phyloP scores from a whole-genome alignment of 1,139 yeast genomes.

The Taphrina wiesneri region DNA sequence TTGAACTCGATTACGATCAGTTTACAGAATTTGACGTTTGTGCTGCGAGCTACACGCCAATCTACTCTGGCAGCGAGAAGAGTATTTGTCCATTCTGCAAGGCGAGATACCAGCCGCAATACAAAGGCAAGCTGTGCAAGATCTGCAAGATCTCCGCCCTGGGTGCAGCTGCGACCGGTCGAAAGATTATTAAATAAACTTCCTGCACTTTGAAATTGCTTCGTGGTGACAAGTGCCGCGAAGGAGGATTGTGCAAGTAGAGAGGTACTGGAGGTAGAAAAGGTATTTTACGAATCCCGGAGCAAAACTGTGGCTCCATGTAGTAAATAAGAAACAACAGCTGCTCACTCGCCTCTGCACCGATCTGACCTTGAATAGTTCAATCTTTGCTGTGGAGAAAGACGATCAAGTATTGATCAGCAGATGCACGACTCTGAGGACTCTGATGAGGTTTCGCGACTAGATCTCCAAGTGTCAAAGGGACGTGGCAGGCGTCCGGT shows the following conservation, averaged over 20 bases:
- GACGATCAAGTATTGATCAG: too few species aligned
- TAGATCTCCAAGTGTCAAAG: neutral
- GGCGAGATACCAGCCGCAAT: conserved; percentile 75
- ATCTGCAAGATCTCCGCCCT: conserved; percentile 75
- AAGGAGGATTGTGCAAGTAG: neutral
- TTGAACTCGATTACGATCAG: conserved; percentile 89
- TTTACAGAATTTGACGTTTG: conserved; percentile 86
- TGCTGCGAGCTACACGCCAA: conserved; percentile 83
- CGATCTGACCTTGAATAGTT: too few species aligned
- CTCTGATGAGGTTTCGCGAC: neutral
- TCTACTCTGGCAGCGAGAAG: conserved; percentile 70
- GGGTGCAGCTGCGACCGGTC: conserved; percentile 95
- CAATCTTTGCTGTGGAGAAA: too few species aligned
- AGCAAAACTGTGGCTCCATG: neutral
- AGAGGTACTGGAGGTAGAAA: neutral
- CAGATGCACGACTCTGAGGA: neutral
- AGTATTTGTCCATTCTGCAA: conserved; percentile 87
- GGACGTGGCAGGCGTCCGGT: neutral
- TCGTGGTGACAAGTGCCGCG: neutral
- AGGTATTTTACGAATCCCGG: neutral
- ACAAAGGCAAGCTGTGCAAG: conserved; percentile 74
- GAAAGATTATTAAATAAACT: conserved; percentile 21
- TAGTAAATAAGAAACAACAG: neutral
- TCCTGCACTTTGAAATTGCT: too few species aligned
- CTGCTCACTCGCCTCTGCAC: too few species aligned